These are phyloP conservation scores for Trametes punicea DNA, from an alignment of 768 basidiomycete genomes.

Conservation along the genomic window DNA sequence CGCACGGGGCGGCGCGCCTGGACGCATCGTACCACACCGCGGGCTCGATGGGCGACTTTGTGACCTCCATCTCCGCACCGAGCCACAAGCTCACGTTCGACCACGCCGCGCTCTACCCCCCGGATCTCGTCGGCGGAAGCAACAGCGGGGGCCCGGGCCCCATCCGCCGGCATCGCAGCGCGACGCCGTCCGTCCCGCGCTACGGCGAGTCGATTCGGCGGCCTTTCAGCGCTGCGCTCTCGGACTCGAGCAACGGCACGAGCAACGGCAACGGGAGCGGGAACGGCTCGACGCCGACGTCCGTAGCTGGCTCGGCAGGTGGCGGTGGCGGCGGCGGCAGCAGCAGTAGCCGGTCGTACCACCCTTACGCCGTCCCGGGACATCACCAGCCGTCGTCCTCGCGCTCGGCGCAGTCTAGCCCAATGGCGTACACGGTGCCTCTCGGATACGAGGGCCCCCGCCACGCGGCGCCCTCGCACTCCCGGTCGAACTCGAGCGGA, in stretches of 20 bases:
- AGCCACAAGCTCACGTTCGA: conserved; percentile 69
- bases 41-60: conserved; percentile 32
- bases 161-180: conserved; percentile 67
- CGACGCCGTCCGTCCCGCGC: conserved; percentile 64
- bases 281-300: conserved; percentile 1
- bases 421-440: conserved; percentile 52
- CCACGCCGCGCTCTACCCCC: conserved; percentile 48
- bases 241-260: conserved; percentile 25
- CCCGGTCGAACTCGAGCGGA: conserved; percentile 27
- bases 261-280: conserved; percentile 19
- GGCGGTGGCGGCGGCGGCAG: neutral
- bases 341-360: conserved; percentile 30
- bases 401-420: conserved; percentile 34
- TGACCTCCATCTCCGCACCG: conserved; percentile 59
- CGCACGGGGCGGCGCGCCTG: conserved; percentile 3
- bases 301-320: conserved; percentile 20
- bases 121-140: conserved; percentile 29
- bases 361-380: conserved; percentile 31
- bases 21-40: conserved; percentile 22
- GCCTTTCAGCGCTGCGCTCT: conserved; percentile 43
- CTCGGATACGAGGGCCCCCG: conserved; percentile 27
- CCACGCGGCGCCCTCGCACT: conserved; percentile 23
- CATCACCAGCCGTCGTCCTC: conserved; percentile 17
- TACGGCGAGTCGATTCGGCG: conserved; percentile 46
- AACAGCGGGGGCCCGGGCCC: conserved; percentile 46